phyloP scores from a whole-genome alignment of 345 rosid species.

The Citrus australasica region DNA sequence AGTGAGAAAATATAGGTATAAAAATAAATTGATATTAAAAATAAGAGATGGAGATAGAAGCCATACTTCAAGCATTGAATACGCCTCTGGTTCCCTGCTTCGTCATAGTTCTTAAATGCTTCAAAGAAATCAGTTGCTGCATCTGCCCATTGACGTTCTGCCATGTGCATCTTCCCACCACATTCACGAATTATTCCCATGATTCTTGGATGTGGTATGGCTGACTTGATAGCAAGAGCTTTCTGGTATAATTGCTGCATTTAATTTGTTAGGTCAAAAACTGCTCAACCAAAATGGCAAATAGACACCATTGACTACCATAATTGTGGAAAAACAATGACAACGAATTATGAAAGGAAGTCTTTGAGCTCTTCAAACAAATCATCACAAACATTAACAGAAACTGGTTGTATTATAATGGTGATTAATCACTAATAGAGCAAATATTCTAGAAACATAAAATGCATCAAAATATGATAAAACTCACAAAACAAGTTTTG shows the following conservation, averaged over 20 bases:
- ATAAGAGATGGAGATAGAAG: constrained; percentile 12
- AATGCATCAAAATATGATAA: neutral
- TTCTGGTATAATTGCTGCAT: constrained; percentile 95
- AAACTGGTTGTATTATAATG: neutral
- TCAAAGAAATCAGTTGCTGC: constrained; percentile 99
- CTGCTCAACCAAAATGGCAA: constrained; percentile 10
- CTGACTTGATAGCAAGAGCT: constrained; percentile 98
- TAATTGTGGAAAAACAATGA: neutral
- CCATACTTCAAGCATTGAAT: constrained; percentile 94
- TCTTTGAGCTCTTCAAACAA: neutral
- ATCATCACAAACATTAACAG: neutral
- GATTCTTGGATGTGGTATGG: constrained; percentile 99
- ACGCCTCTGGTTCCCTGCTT: constrained; percentile 99
- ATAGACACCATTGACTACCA: neutral
- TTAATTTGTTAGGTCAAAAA: constrained; percentile 17
- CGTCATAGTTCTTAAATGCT: constrained; percentile 98
- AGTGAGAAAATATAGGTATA: neutral
- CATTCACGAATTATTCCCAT: constrained; percentile 99
- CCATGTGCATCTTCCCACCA: constrained; percentile 99
- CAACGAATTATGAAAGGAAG: neutral
- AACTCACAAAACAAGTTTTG: neutral
- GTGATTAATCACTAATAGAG: neutral
- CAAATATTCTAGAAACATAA: neutral
- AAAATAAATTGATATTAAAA: neutral
- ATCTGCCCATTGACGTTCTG: constrained; percentile 98